Percentiles rank a stretch among this genome's conserved stretches.
phyloP scores from a whole-genome alignment of 305 asterid genomes.

The Lippia alba region DNA sequence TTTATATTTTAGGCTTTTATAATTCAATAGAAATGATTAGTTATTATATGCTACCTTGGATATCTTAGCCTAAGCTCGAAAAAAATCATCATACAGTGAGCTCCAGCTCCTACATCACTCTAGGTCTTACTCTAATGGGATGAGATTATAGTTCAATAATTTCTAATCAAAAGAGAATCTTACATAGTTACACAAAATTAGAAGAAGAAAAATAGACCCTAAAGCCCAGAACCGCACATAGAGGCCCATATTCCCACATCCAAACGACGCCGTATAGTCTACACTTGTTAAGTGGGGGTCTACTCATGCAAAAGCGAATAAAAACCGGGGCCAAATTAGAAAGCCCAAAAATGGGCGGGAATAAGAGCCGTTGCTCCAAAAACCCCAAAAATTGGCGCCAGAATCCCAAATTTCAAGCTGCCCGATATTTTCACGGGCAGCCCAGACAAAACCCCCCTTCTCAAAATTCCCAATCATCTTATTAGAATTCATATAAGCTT shows the following conservation, averaged over 20 bases:
- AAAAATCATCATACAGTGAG: no score
- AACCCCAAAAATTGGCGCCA: constrained; percentile 52
- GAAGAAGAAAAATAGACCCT: not conserved
- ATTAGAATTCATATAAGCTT: constrained; percentile 31
- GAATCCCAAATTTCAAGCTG: constrained; percentile 38
- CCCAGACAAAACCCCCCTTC: constrained; percentile 31
- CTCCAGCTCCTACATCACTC: no score
- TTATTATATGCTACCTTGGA: no score
- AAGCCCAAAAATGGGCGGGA: constrained; percentile 45
- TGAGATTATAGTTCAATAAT: no score
- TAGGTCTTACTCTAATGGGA: no score
- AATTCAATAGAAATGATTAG: no score
- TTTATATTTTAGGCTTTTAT: no score
- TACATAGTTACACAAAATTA: no score
- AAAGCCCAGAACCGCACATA: not conserved
- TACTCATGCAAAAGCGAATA: constrained; percentile 12
- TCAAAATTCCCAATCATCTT: constrained; percentile 36
- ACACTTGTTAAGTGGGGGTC: not conserved
- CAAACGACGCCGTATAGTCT: not conserved
- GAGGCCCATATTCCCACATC: not conserved
- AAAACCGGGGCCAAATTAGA: constrained; percentile 31
- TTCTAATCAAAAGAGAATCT: no score
- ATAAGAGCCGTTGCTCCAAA: constrained; percentile 55
- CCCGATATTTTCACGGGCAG: constrained; percentile 50
- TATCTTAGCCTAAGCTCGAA: no score